Base-by-base conservation (phyloP, 345 rosid genomes). In the Triadica sebifera region DNA sequence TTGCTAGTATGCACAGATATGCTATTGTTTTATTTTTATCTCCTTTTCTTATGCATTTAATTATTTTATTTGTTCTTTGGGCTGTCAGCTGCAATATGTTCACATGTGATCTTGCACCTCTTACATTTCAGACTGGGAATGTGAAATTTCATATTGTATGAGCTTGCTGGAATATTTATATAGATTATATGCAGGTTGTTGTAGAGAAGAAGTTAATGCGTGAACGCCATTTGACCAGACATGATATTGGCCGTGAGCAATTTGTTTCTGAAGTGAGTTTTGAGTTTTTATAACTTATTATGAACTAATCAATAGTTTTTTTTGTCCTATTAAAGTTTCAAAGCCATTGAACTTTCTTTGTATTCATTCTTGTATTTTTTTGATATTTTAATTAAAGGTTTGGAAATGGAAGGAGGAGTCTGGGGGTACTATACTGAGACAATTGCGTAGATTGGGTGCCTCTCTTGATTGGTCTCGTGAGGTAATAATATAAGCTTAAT, bases 391-490 rank as follows among this genome's bases (percentile, higher is more conserved):
- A 55, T 78, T 55, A 75, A 82, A 93, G 98, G 98, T 89, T 70
- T 95, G 99, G 99, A 90, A 89, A 67, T 95, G 99, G 99, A 91
- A 90, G 82, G n/a, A n/a, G n/a, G 75, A 89, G 67, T 83, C 85
- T 79, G 99, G 99, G 63, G 88, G 93, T 57, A 87, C 93, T 55
- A 95, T 95, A 78, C 69, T 91, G 71, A 41, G 56, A 73, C 99
- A 95, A 67, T 83, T 59, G 74, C 87, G 99, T 0, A 80, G 96
- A 25, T 80, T 95, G 77, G 99, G 98, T 82, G 88, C 98, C 49
- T 93, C 99, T 39, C 97, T 93, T 78, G 99, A 95, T 79, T 95
- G 99, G 99, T 89, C 99, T 38, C 98, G 94, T 76, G 99, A 95
- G 97, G 98, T 95, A 79, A 84, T 64, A 38, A 38, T 73, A 47